These are phyloP conservation scores for Grosmannia penicillata DNA, from an alignment of 2,329 filamentous ascomycete species.

Conservation along the genomic window DNA sequence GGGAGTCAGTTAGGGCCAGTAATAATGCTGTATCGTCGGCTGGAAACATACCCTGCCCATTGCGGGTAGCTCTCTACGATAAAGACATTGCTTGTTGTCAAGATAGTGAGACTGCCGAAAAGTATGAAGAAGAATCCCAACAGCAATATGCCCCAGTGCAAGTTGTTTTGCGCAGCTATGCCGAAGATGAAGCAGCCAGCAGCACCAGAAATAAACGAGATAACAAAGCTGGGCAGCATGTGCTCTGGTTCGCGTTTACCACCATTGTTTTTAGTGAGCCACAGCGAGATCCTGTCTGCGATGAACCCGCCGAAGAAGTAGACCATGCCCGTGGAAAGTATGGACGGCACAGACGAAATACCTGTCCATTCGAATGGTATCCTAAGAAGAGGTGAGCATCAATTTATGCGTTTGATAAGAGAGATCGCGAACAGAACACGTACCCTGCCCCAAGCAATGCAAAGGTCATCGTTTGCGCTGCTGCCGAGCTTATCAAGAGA, in stretches of 20 bases:
- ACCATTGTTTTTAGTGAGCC: conserved; percentile 4
- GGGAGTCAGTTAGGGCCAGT: not conserved
- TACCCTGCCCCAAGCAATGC: conserved; percentile 4
- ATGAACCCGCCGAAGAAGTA: conserved; percentile 6
- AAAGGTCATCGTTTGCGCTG: conserved; percentile 5
- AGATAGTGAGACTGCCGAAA: conserved; percentile 15
- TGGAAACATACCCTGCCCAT: conserved; percentile 12
- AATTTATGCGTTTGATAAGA: not conserved
- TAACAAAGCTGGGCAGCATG: conserved; percentile 16
- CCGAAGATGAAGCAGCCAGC: conserved; percentile 18
- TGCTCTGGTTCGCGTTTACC: conserved; percentile 17
- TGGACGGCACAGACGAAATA: conserved; percentile 1
- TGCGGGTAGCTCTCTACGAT: conserved; percentile 20
- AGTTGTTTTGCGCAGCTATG: conserved; percentile 15
- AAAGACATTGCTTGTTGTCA: conserved; percentile 19
- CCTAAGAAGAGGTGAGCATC: not conserved
- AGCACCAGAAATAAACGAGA: conserved; percentile 16
- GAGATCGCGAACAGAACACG: not conserved
- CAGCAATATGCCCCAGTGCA: conserved; percentile 17
- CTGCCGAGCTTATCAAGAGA: conserved; percentile 1
- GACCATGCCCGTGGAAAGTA: conserved; percentile 3
- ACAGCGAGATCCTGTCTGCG: conserved; percentile 6
- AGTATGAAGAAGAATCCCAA: conserved; percentile 15
- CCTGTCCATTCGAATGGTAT: conserved; percentile 7
- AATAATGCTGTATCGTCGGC: not conserved